These are phyloP conservation scores for Suillus americanus DNA, from an alignment of 768 basidiomycete species.

Conservation along the genomic window DNA sequence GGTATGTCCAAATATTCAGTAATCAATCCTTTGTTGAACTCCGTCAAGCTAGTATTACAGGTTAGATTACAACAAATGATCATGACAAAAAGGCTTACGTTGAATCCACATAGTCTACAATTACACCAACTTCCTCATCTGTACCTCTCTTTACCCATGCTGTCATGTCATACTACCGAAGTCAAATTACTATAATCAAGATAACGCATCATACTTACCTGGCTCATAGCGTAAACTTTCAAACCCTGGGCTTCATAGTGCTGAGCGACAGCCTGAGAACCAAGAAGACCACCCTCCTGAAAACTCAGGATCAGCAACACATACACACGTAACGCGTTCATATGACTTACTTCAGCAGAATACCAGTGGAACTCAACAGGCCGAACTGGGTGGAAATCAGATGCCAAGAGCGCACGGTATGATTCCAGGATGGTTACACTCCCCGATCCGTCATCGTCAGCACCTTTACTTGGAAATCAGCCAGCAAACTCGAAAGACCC, in stretches of 20 bases:
- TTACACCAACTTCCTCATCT: constrained; percentile 77
- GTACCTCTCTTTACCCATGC: constrained; percentile 90
- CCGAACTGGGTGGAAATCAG: constrained; percentile 40
- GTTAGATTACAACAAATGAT: constrained; percentile 25
- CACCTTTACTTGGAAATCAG: constrained; percentile 27
- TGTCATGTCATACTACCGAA: constrained; percentile 83
- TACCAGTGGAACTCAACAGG: constrained; percentile 53
- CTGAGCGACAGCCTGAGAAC: constrained; percentile 85
- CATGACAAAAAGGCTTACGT: constrained; percentile 38
- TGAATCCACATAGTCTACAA: constrained; percentile 79
- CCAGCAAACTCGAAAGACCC: neutral
- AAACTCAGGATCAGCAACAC: constrained; percentile 4
- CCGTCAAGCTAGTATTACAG: constrained; percentile 58
- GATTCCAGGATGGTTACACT: constrained; percentile 46
- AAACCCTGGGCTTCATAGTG: constrained; percentile 50
- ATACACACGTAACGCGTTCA: neutral
- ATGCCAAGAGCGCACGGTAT: constrained; percentile 40
- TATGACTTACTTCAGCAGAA: constrained; percentile 37
- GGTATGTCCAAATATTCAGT: constrained; percentile 82
- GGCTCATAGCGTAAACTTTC: constrained; percentile 31
- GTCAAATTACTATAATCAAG: neutral
- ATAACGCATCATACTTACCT: constrained; percentile 18
- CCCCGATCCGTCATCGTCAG: constrained; percentile 47
- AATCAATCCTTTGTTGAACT: constrained; percentile 75
- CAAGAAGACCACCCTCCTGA: constrained; percentile 79